Base-by-base conservation (phyloP, 2,329 filamentous ascomycete genomes). In the Diaporthe sp. region DNA sequence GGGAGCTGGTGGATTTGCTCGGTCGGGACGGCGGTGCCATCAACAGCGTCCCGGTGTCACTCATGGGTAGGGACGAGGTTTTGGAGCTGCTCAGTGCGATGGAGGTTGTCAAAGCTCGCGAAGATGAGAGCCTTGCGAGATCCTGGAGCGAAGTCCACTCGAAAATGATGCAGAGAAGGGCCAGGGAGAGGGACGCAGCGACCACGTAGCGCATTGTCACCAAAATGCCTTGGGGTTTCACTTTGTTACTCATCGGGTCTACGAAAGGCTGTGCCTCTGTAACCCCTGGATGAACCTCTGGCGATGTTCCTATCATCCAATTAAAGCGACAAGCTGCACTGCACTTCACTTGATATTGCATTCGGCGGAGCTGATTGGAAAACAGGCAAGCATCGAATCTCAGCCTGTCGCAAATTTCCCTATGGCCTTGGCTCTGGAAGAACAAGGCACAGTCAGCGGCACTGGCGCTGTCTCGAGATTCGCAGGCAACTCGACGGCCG, bases 21-120 rank as follows among this genome's bases (percentile, higher is more conserved):
- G 20, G 34, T 12, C n/a, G 22, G 22, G 55, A 28, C n/a, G 42
- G 20, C 39, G 57, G 37, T 37, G 47, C 31, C 12, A 49, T 72
- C n/a, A 34, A 49, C 15, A 28, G 55, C 53, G 39, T 72, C 22
- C 57, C 71, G 5, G 53, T 53, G 5, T 51, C 55, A 10, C 57
- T 61, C 28, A 72, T 72, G 57, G 34, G 22, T 8, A 39, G 47
- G 22, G 8, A 12, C 22, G 65, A 55, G 65, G 65, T 68, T 37
- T 20, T 53, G 31, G 47, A 28, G 22, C 39, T 68, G n/a, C 34
- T 68, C 8, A 17, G 4, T 20, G 65, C 31, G 12, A 68, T 68
- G 65, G 47, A 53, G 13, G 7, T 53, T 7, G 34, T 68, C 31
- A 68, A 53, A 34, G 34, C 65, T 28, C 49, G 65, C 1, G 47